A percentile compares a stretch with the other conserved stretches of the same genome.
Conservation (phyloP, 2,329 filamentous ascomycete species). For the Trematosphaeria pertusa region DNA sequence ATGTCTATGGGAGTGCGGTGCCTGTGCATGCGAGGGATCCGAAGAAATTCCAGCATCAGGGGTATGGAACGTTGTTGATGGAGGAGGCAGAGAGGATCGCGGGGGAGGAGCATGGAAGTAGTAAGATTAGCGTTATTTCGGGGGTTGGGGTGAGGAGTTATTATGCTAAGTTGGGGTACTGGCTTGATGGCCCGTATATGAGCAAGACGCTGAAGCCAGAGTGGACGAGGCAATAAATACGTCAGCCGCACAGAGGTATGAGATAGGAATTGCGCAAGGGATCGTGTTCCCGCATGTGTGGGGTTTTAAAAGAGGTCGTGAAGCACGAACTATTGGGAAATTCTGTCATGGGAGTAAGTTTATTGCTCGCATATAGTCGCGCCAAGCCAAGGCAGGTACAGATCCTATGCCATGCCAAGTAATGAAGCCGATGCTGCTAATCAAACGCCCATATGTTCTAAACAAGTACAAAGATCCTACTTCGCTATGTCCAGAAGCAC, state of each 20-base stretch:
- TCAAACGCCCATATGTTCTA: slow-evolving; percentile 15
- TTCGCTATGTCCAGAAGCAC: slow-evolving; percentile 3
- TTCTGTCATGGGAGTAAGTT: too few species aligned
- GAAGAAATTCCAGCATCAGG: slow-evolving; percentile 97
- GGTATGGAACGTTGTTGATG: slow-evolving; percentile 95
- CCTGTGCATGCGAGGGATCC: slow-evolving; percentile 95
- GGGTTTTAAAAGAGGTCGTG: too few species aligned
- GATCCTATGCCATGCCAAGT: neutral
- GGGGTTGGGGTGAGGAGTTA: slow-evolving; percentile 96
- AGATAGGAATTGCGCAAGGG: too few species aligned
- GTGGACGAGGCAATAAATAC: slow-evolving; percentile 42
- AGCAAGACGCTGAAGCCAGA: slow-evolving; percentile 44
- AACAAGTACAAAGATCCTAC: slow-evolving; percentile 9
- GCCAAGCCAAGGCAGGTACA: neutral
- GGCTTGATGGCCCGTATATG: slow-evolving; percentile 84
- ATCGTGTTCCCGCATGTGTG: neutral
- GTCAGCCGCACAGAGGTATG: neutral
- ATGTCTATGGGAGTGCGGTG: slow-evolving; percentile 97
- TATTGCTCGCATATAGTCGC: too few species aligned
- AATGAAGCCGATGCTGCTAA: slow-evolving; percentile 3
- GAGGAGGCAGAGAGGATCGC: slow-evolving; percentile 97
- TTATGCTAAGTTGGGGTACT: slow-evolving; percentile 91
- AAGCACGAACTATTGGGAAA: too few species aligned
- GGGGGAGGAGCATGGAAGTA: slow-evolving; percentile 88
- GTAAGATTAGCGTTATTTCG: slow-evolving; percentile 97